Conservation (phyloP, 305 asterid species). For the Fraxinus baroniana region DNA sequence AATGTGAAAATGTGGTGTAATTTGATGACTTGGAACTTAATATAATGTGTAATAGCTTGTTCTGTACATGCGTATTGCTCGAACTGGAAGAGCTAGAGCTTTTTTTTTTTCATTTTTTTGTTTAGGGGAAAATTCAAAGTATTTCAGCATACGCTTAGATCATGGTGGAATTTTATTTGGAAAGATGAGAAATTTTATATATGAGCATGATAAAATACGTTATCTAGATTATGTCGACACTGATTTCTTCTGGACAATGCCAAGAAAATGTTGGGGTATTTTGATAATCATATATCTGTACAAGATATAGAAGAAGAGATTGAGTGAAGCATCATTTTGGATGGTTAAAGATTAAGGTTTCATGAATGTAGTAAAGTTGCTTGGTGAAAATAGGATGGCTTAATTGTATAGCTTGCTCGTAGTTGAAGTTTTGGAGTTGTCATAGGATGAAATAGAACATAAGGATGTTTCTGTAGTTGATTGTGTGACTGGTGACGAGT, state of each 20-base stretch:
- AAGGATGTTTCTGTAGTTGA: background rate
- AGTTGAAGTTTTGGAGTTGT: background rate
- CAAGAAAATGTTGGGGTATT: background rate
- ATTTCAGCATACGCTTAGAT: too few species aligned
- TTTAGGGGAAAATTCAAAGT: too few species aligned
- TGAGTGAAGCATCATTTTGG: background rate
- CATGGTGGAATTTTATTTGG: too few species aligned
- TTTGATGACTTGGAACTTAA: too few species aligned
- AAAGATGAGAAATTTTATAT: too few species aligned
- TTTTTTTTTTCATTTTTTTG: too few species aligned
- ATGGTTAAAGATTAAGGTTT: background rate
- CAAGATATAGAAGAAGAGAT: background rate
- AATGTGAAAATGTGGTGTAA: too few species aligned
- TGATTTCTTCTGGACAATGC: background rate
- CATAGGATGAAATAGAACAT: background rate
- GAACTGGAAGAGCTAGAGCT: too few species aligned
- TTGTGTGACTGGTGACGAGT: background rate
- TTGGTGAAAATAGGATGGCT: background rate
- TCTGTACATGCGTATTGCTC: too few species aligned
- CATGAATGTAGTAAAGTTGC: background rate
- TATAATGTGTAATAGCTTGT: too few species aligned
- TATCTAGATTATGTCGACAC: too few species aligned
- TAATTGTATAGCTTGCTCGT: background rate
- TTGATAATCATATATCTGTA: background rate
- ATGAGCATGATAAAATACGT: too few species aligned